Conservation (phyloP, 495 filamentous ascomycete species). For the Aspergillus sparsus region DNA sequence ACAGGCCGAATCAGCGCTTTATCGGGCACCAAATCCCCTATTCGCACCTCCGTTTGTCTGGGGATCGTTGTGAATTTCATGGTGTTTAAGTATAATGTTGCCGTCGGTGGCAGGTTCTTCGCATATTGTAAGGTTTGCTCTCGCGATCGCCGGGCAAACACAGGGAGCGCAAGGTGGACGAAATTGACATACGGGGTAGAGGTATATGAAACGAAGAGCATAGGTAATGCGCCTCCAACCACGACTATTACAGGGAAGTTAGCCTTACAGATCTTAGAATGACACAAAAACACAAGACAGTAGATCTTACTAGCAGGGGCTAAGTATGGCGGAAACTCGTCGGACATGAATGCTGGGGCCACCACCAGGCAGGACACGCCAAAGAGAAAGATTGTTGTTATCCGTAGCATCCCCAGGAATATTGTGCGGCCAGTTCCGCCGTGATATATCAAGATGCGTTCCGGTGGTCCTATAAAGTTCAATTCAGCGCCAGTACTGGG, state of each 20-base stretch:
- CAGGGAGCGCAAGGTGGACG: constrained; percentile 67
- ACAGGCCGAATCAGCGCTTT: constrained; percentile 39
- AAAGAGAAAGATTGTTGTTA: constrained; percentile 71
- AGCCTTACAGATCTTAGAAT: constrained; percentile 7
- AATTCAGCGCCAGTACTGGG: constrained; percentile 21
- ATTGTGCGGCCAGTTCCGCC: constrained; percentile 65
- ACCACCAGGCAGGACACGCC: constrained; percentile 61
- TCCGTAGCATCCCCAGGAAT: constrained; percentile 66
- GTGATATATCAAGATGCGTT: constrained; percentile 70
- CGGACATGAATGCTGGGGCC: constrained; percentile 57
- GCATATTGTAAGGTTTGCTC: constrained; percentile 66
- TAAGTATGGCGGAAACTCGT: constrained; percentile 48
- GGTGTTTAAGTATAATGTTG: constrained; percentile 67
- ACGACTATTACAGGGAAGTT: constrained; percentile 43
- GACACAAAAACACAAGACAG: neutral
- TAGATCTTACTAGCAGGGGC: constrained; percentile 47
- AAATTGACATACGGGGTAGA: constrained; percentile 71
- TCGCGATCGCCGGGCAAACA: constrained; percentile 67
- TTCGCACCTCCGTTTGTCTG: constrained; percentile 39
- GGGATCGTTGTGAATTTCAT: constrained; percentile 60
- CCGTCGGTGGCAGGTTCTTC: constrained; percentile 59
- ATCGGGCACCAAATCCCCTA: constrained; percentile 40
- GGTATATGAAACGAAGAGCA: constrained; percentile 65
- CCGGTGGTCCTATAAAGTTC: constrained; percentile 42
- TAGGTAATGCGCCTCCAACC: constrained; percentile 60